A percentile compares a stretch with the other conserved stretches of the same genome.
phyloP scores from a whole-genome alignment of 1,284 basidiomycete genomes.

The Irpex sp. region DNA sequence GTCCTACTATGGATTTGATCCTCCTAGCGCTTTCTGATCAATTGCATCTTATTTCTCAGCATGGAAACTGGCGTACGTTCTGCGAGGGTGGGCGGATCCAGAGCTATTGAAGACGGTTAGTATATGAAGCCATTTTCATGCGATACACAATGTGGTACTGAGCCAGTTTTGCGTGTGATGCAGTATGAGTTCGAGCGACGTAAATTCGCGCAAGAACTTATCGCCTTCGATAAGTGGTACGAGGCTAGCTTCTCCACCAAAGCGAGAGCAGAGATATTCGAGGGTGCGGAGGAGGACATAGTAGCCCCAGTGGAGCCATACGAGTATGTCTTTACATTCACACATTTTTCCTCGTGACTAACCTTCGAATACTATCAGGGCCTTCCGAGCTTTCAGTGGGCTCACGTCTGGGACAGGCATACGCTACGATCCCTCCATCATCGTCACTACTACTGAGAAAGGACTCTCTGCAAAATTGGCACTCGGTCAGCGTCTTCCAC shows the following conservation, averaged over 20 bases:
- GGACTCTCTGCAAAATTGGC: not conserved
- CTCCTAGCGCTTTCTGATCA: not conserved
- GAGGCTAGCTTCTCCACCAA: slow-evolving; percentile 83
- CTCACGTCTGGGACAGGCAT: slow-evolving; percentile 4
- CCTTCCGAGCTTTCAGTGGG: slow-evolving; percentile 4
- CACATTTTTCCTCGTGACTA: not conserved
- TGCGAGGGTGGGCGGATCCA: slow-evolving; percentile 74
- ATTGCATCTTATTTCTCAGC: not conserved
- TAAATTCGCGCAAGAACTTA: slow-evolving; percentile 82
- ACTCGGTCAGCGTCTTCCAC: slow-evolving; percentile 5
- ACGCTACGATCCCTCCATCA: slow-evolving; percentile 1
- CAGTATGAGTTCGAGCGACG: slow-evolving; percentile 79
- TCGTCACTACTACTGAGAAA: not conserved
- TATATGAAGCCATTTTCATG: slow-evolving; percentile 8
- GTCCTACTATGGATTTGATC: slow-evolving; percentile 7
- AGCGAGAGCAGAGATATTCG: slow-evolving; percentile 44
- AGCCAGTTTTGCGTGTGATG: not conserved
- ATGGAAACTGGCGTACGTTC: slow-evolving; percentile 36
- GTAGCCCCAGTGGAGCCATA: slow-evolving; percentile 67
- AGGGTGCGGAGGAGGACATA: slow-evolving; percentile 47
- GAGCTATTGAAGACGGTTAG: slow-evolving; percentile 78
- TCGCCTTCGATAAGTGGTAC: slow-evolving; percentile 82
- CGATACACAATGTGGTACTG: not conserved
- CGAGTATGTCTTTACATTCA: slow-evolving; percentile 42
- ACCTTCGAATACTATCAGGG: not conserved